Percentiles rank a stretch among this genome's conserved stretches.
Evolutionary conservation across 495 filamentous ascomycete species (phyloP).

Genomic region (Cairneyella variabilis): DNA sequence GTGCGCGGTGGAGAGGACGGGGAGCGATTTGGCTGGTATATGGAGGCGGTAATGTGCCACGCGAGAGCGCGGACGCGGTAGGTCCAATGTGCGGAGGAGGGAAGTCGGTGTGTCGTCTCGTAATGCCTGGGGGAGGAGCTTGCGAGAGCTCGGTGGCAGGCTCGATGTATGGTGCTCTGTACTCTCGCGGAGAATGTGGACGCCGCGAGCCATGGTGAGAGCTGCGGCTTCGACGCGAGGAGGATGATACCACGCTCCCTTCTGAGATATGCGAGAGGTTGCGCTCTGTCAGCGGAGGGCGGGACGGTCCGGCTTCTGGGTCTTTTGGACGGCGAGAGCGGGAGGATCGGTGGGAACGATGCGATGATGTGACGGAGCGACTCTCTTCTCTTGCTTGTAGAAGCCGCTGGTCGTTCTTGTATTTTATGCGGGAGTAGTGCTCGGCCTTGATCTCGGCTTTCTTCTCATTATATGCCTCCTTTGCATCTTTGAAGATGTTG

Average conservation of each 20-base stretch:
- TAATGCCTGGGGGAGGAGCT: slow-evolving; percentile 21
- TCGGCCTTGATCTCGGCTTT: slow-evolving; percentile 72
- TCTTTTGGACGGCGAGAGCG: slow-evolving; percentile 14
- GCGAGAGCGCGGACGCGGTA: slow-evolving; percentile 22
- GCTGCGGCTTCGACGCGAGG: slow-evolving; percentile 18
- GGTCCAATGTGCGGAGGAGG: slow-evolving; percentile 2
- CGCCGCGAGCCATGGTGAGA: slow-evolving; percentile 15
- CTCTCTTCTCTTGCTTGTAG: slow-evolving; percentile 28
- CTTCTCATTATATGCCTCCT: slow-evolving; percentile 76
- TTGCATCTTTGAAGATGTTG: slow-evolving; percentile 83
- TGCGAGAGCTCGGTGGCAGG: slow-evolving; percentile 13
- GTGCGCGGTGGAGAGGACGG: slow-evolving; percentile 23
- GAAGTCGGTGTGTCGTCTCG: slow-evolving; percentile 23
- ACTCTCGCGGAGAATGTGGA: slow-evolving; percentile 8
- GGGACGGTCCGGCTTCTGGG: slow-evolving; percentile 8
- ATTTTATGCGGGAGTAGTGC: slow-evolving; percentile 47
- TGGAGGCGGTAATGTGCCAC: slow-evolving; percentile 14
- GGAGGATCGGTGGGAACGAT: slow-evolving; percentile 22
- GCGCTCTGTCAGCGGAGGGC: slow-evolving; percentile 19
- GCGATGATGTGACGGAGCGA: slow-evolving; percentile 40
- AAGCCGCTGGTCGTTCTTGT: slow-evolving; percentile 22
- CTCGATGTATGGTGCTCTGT: slow-evolving; percentile 40
- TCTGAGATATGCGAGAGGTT: slow-evolving; percentile 20
- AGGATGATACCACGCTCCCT: slow-evolving; percentile 23
- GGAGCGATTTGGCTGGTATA: slow-evolving; percentile 6